Conservation (phyloP, 129 eudicot species). For the Helichrysum umbraculigerum region DNA sequence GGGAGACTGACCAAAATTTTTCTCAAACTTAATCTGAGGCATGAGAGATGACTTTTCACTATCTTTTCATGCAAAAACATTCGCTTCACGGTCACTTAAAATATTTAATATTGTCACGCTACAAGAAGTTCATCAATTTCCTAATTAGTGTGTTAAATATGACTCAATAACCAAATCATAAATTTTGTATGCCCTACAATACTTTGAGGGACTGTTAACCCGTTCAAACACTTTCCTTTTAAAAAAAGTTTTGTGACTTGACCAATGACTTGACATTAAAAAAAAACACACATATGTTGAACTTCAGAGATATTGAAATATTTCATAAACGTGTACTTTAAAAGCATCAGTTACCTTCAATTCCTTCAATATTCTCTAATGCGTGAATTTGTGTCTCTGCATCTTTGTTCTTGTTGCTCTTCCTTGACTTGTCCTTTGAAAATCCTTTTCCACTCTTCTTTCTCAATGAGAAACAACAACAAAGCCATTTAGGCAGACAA, state of each 20-base stretch:
- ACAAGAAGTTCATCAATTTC: neutral
- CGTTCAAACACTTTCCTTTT: neutral
- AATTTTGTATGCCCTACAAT: neutral
- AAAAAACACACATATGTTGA: neutral
- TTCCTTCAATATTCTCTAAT: slow-evolving; percentile 90
- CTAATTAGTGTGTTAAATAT: neutral
- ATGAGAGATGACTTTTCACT: slow-evolving; percentile 78
- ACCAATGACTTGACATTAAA: neutral
- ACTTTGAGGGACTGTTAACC: neutral
- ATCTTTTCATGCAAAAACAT: slow-evolving; percentile 62
- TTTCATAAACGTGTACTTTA: neutral
- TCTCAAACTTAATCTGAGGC: slow-evolving; percentile 95
- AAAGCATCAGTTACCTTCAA: slow-evolving; percentile 61
- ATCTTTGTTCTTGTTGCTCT: slow-evolving; percentile 63
- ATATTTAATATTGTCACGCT: neutral
- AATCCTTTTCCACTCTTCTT: slow-evolving; percentile 61
- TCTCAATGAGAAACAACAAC: slow-evolving; percentile 55
- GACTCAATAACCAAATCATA: neutral
- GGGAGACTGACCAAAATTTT: slow-evolving; percentile 89
- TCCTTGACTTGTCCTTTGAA: slow-evolving; percentile 44
- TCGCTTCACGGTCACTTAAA: neutral
- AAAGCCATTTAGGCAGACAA: slow-evolving; percentile 81
- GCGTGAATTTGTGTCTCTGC: slow-evolving; percentile 79
- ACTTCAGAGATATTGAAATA: neutral
- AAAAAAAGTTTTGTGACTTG: neutral